Conservation (phyloP, 352 stramenopile species). For the Proteromonas lacertae region DNA sequence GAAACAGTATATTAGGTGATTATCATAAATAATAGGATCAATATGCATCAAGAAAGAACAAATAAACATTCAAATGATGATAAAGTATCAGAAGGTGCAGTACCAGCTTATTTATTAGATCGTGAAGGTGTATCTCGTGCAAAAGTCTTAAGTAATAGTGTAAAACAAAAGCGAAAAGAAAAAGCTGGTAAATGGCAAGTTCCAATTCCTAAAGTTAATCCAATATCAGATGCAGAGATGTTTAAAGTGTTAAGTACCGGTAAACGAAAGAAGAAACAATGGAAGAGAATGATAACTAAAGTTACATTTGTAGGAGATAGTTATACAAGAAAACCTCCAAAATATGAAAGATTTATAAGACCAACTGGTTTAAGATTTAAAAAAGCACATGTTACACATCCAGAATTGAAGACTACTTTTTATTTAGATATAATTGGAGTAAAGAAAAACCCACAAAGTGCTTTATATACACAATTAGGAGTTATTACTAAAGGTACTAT, state of each 20-base stretch:
- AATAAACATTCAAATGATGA: constrained; percentile 97
- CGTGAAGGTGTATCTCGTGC: constrained; percentile 81
- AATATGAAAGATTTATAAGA: constrained; percentile 99
- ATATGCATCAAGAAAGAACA: constrained; percentile 85
- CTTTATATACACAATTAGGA: constrained; percentile 85
- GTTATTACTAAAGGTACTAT: constrained; percentile 99
- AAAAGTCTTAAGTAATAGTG: constrained; percentile 96
- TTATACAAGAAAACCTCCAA: constrained; percentile 95
- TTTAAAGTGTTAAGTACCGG: constrained; percentile 91
- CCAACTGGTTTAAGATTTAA: constrained; percentile 93
- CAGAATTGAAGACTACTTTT: constrained; percentile 98
- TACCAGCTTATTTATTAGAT: constrained; percentile 95
- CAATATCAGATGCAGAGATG: constrained; percentile 99
- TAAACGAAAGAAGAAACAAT: constrained; percentile 68
- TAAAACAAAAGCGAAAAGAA: constrained; percentile 99
- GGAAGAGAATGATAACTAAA: constrained; percentile 64
- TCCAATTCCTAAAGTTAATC: constrained; percentile 86
- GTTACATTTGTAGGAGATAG: constrained; percentile 94
- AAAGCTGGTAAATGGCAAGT: constrained; percentile 99
- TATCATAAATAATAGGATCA: constrained; percentile 20
- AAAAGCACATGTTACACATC: constrained; percentile 97
- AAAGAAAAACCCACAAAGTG: constrained; percentile 94
- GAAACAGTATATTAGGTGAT: constrained; percentile 36
- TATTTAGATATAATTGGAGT: constrained; percentile 95
- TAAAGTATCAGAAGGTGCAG: constrained; percentile 57